phyloP scores from a whole-genome alignment of 1,139 yeast species.

The Candida sojae region DNA sequence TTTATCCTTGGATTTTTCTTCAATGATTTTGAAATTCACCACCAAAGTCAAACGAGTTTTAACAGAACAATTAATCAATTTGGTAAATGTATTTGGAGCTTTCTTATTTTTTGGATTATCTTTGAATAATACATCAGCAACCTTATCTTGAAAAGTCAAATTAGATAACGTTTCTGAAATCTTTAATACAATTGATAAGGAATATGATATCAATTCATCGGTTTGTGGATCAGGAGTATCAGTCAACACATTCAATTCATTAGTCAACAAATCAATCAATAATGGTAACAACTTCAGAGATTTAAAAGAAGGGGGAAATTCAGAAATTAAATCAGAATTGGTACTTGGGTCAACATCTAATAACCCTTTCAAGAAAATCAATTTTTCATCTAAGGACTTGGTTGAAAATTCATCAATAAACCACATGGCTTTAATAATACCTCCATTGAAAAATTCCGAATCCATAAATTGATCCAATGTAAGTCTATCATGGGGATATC shows the following conservation, averaged over 20 bases:
- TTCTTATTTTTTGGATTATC: constrained; percentile 34
- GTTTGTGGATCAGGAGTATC: constrained; percentile 19
- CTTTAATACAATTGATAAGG: constrained; percentile 59
- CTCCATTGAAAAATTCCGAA: constrained; percentile 71
- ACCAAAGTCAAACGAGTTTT: constrained; percentile 46
- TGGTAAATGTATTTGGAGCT: constrained; percentile 42
- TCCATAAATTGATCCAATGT: constrained; percentile 53
- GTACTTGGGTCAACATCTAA: constrained; percentile 24
- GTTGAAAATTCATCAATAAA: constrained; percentile 85
- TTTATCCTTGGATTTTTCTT: constrained; percentile 53
- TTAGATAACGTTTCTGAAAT: constrained; percentile 71
- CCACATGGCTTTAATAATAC: constrained; percentile 78
- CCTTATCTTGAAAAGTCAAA: constrained; percentile 73
- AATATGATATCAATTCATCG: constrained; percentile 48
- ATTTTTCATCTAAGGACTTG: constrained; percentile 65
- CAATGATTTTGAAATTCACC: constrained; percentile 54
- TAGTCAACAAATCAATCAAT: constrained; percentile 46
- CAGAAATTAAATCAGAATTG: constrained; percentile 47
- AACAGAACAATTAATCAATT: constrained; percentile 38
- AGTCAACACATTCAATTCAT: constrained; percentile 31
- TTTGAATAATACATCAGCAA: constrained; percentile 41
- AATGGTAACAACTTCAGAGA: constrained; percentile 78
- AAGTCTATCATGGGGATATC: constrained; percentile 46
- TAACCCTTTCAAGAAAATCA: constrained; percentile 68
- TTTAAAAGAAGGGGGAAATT: constrained; percentile 70